Conservation (phyloP, 2,329 filamentous ascomycete species). For the Chalara sp. region DNA sequence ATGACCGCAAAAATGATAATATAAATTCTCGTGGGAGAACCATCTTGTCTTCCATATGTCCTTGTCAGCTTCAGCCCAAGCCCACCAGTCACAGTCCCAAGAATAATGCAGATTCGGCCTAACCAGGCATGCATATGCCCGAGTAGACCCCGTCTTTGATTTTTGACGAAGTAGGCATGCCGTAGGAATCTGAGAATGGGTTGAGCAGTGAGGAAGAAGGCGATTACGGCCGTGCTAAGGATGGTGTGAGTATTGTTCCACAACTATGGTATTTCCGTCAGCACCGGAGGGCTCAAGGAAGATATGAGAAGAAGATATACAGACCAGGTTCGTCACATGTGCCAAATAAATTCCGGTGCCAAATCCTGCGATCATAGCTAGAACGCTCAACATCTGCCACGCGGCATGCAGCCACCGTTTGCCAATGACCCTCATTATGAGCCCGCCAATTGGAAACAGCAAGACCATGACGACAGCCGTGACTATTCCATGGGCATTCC, state of each 20-base stretch:
- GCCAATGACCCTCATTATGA: conserved; percentile 52
- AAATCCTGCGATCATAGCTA: conserved; percentile 54
- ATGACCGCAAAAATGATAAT: no score
- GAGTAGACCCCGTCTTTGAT: conserved; percentile 40
- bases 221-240: conserved; percentile 48
- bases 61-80: conserved; percentile 47
- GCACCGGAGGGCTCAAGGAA: not conserved
- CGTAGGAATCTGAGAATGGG: conserved; percentile 51
- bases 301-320: conserved; percentile 19
- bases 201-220: conserved; percentile 46
- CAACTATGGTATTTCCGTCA: conserved; percentile 33
- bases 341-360: conserved; percentile 48
- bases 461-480: conserved; percentile 53
- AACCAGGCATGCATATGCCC: conserved; percentile 57
- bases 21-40: no score
- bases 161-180: conserved; percentile 45
- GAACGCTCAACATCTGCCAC: conserved; percentile 47
- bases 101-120: conserved; percentile 49
- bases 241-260: conserved; percentile 46
- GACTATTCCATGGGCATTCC: conserved; percentile 47
- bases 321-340: conserved; percentile 34
- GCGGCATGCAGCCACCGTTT: conserved; percentile 44
- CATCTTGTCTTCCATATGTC: conserved; percentile 6
- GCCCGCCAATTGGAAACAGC: conserved; percentile 53
- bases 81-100: conserved; percentile 58